Base-by-base conservation (phyloP, 495 filamentous ascomycete genomes). In the Lophiostoma macrostomum region DNA sequence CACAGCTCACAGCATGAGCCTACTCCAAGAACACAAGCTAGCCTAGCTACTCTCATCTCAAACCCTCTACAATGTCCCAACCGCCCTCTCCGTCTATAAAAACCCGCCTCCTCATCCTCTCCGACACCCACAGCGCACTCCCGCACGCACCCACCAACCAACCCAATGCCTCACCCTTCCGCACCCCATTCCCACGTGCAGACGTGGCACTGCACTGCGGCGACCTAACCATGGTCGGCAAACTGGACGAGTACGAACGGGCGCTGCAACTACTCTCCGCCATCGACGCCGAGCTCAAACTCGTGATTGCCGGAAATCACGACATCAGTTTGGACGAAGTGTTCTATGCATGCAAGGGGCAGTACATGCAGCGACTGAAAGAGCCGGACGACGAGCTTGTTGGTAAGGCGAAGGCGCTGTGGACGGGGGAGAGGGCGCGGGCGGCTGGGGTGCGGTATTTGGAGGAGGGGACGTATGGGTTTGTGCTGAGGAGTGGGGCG, bases 261-360 rank as follows among this genome's bases (percentile, higher is more conserved):
- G 70, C 74, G 7, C 59, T 90, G 18, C 44, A 69, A 2, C 75
- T 86, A 62, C 71, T 93, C 12, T 63, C 64, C 13, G 57, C 44
- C 0, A 76, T 83, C 45, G 60, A 79, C 5, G 86, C 88, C 0
- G 77, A 83, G 16, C 67, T 90, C 5, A 94, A 91, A 53, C 69
- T 94, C 29, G 80, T 91, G 28, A 89, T 94, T 43, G 80, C 88
- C 1, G 88, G 88, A 0, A 91, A 91, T 65, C 88, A 91, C 68
- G 87, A 91, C 63, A 77, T 86, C 48, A 79, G 79, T 0, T 77
- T 91, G 3, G 86, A 93, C 63, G 66, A 67, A 23, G 67, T 76
- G 2, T 76, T 75, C 58, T 81, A 78, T 56, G 44, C 1, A 7
- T 6, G 42, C 14, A 48, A 38, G 8, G 53, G 58, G 14, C 46